Evolutionary conservation across 1,284 basidiomycete genomes (phyloP).

Genomic region (Ustilago esculenta): DNA sequence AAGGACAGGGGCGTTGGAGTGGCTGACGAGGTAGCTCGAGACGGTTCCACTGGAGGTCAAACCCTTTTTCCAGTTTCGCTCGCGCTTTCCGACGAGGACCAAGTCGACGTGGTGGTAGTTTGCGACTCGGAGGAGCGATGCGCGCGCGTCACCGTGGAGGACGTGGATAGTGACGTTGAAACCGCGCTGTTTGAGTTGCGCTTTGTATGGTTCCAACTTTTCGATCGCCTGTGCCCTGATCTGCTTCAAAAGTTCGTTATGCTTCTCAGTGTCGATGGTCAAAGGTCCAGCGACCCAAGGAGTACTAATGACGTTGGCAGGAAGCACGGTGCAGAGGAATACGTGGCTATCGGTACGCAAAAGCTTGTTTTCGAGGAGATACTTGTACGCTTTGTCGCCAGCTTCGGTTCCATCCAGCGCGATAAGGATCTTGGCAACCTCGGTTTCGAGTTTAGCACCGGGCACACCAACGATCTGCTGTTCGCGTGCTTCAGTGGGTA

Average conservation of each 20-base stretch:
- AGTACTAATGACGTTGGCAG: constrained; percentile 57
- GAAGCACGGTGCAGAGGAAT: constrained; percentile 62
- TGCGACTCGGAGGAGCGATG: constrained; percentile 54
- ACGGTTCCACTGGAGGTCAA: constrained; percentile 50
- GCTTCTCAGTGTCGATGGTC: constrained; percentile 61
- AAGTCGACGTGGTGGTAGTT: constrained; percentile 59
- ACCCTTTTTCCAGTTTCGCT: constrained; percentile 55
- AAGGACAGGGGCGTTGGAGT: constrained; percentile 60
- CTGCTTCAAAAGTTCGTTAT: constrained; percentile 61
- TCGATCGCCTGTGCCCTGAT: constrained; percentile 58
- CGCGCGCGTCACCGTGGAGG: constrained; percentile 60
- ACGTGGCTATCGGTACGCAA: constrained; percentile 53
- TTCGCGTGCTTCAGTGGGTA: constrained; percentile 60
- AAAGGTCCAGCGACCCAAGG: constrained; percentile 63
- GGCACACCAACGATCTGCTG: constrained; percentile 62
- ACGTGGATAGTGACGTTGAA: constrained; percentile 63
- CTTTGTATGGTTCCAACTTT: constrained; percentile 61
- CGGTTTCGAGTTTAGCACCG: constrained; percentile 41
- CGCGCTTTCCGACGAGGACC: constrained; percentile 51
- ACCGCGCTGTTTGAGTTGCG: constrained; percentile 52
- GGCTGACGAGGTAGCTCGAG: constrained; percentile 55
- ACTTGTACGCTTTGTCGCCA: constrained; percentile 62
- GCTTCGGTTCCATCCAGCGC: constrained; percentile 64
- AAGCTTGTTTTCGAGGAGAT: constrained; percentile 53
- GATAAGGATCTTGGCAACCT: constrained; percentile 54